A percentile compares a stretch with the other conserved stretches of the same genome.
Evolutionary conservation across 2,329 filamentous ascomycete species (phyloP).

Genomic region (Zasmidium citrigriseum): DNA sequence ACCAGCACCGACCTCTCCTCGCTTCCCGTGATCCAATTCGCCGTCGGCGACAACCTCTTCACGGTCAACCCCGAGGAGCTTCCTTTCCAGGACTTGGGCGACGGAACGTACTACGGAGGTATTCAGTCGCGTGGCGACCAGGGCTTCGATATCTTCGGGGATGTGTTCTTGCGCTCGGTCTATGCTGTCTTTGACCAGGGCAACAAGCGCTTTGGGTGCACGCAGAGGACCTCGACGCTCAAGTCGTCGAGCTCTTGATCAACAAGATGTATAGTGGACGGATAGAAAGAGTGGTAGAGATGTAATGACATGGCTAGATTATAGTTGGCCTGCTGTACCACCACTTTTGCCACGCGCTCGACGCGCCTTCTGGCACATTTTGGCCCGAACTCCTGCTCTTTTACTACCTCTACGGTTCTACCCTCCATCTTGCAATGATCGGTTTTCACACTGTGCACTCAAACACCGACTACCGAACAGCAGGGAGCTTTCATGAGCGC

Average conservation of each 20-base stretch:
- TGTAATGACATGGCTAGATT: too few relatives aligned
- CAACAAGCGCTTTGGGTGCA: slow-evolving; percentile 59
- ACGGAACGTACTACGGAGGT: slow-evolving; percentile 62
- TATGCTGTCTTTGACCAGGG: slow-evolving; percentile 67
- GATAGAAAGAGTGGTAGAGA: too few relatives aligned
- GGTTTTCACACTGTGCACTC: too few relatives aligned
- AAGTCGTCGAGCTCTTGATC: slow-evolving; percentile 1
- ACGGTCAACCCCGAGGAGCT: slow-evolving; percentile 64
- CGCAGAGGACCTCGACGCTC: slow-evolving; percentile 43
- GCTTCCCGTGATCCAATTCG: slow-evolving; percentile 63
- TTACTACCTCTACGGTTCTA: too few relatives aligned
- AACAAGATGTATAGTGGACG: too few relatives aligned
- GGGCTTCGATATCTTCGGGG: slow-evolving; percentile 65
- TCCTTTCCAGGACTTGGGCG: slow-evolving; percentile 57
- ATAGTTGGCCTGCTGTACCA: neutral
- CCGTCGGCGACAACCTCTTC: slow-evolving; percentile 63
- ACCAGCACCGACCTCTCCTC: slow-evolving; percentile 51
- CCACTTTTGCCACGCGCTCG: neutral
- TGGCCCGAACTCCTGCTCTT: too few relatives aligned
- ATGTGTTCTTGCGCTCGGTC: slow-evolving; percentile 64
- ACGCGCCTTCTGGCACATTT: too few relatives aligned
- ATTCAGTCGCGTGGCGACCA: slow-evolving; percentile 64
- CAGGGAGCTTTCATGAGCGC: too few relatives aligned
- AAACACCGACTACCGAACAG: too few relatives aligned
- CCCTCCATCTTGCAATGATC: too few relatives aligned